Conservation (phyloP, 176 grass and related monocot genomes). For the Aechmea fasciata region DNA sequence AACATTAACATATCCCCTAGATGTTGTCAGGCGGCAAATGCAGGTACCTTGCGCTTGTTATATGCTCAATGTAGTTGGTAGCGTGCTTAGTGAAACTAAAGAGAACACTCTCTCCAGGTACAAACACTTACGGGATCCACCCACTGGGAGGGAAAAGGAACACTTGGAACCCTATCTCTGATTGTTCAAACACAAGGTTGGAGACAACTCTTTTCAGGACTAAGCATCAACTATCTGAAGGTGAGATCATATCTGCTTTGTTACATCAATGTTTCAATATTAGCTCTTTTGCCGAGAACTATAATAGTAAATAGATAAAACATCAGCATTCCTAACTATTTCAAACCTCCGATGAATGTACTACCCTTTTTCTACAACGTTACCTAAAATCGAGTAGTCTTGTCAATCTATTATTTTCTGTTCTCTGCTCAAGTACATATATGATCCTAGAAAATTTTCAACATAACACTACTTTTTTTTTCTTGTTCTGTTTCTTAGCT, state of each 20-base stretch:
- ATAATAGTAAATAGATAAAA: too few relatives aligned
- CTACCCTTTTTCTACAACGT: too few relatives aligned
- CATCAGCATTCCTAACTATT: too few relatives aligned
- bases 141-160: slow-evolving; percentile 39
- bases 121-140: slow-evolving; percentile 47
- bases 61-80: slow-evolving; percentile 2
- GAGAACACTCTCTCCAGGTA: slow-evolving; percentile 40
- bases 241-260: slow-evolving; percentile 21
- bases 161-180: slow-evolving; percentile 55
- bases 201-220: slow-evolving; percentile 77
- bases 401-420: too few relatives aligned
- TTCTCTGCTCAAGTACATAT: too few relatives aligned
- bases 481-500: neutral
- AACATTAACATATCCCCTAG: slow-evolving; percentile 91
- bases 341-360: too few relatives aligned
- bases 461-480: neutral
- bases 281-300: too few relatives aligned
- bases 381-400: too few relatives aligned
- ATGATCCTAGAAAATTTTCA: neutral
- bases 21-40: slow-evolving; percentile 98
- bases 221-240: slow-evolving; percentile 99
- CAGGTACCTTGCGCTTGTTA: slow-evolving; percentile 42
- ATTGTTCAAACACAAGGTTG: slow-evolving; percentile 73
- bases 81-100: neutral
- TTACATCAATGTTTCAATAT: neutral